Base-by-base conservation (phyloP, 1,284 basidiomycete genomes). In the Pseudozyma thailandica region DNA sequence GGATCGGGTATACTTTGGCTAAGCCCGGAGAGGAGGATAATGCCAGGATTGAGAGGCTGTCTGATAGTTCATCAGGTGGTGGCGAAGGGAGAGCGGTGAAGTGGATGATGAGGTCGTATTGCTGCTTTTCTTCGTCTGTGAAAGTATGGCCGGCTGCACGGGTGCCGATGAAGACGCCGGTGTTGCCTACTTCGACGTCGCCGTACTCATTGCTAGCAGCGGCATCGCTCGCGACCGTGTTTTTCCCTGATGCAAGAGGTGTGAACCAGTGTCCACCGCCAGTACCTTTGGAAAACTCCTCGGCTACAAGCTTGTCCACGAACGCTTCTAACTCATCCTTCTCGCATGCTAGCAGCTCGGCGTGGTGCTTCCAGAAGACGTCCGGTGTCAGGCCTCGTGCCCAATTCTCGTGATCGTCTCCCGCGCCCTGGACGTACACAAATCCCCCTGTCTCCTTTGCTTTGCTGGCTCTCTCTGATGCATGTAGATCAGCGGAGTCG, bases 361-460 rank as follows among this genome's bases (percentile, higher is more conserved):
- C 74, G 21, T 84, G 84, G 74, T 91, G 83, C 30, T 75, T 72
- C 93, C 93, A 94, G 78, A 90, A 94, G 12, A 89, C 60, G 9
- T 84, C 75, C 0, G 93, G 91, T 0, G 89, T 90, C 52, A 94
- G 84, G 1, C 91, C 91, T 87, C 90, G 72, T 2, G 90, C 88
- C 92, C 92, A 94, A 8, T 90, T 85, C 79, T 94, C 92, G 75
- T 94, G 92, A 75, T 94, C 92, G 76, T 94, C 92, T 0, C 92
- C 92, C 0, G 91, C 91, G 2, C 93, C 93, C 82, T 94, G 92
- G 8, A 94, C 88, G 75, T 94, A 94, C 5, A 88, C 85, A 77
- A 88, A 93, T 0, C 89, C 87, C 1, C 28, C 6, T 4, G 16
- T 4, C 10, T 23, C 25, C 9, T 15, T 13, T 4, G 39, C 10